Base-by-base conservation (phyloP, 495 filamentous ascomycete genomes). In the Penicillium robsamsonii region DNA sequence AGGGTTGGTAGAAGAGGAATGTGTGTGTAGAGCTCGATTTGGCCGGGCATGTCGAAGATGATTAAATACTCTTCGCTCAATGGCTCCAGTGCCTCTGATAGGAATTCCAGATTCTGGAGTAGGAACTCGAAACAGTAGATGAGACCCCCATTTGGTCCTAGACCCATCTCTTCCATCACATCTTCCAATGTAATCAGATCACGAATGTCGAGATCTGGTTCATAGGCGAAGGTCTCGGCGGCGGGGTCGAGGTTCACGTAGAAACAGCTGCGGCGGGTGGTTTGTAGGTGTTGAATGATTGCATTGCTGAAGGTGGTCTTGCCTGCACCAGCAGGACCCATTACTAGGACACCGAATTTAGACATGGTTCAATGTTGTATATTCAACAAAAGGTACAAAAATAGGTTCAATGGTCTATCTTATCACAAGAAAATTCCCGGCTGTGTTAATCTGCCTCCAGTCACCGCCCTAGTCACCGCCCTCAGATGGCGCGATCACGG, bases 171-270 rank as follows among this genome's bases (percentile, higher is more conserved):
- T 55, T 97, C 94, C 94, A 98, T 98, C 25, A 96, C 94, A 84
- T 98, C 94, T 65, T 96, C 89, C 45, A 98, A 84, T 2, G 88
- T 91, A 71, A 98, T 96, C 25, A 97, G 82, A 53, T 97, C 92
- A 68, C 91, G 92, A 78, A 98, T 98, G 69, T 98, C 94, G 59
- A 97, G 83, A 67, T 97, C 94, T 1, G 94, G 94, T 59, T 90
- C 79, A 70, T 96, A 95, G 62, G 84, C 82, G 71, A 98, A 97
- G 41, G 86, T 82, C 71, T 97, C 92, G 61, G 94, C 94, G 54
- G 94, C 94, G 11, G 94, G 94, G 72, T 98, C 94, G 59, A 98
- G 89, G 75, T 98, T 98, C 58, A 98, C 87, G 76, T 98, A 98
- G 81, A 92, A 95, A 71, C 86, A 90, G 53, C 91, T 95, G 1